Percentiles rank a stretch among this genome's conserved stretches.
Evolutionary conservation across 257 asterid species (phyloP).

Genomic region (Solanum chaucha): DNA sequence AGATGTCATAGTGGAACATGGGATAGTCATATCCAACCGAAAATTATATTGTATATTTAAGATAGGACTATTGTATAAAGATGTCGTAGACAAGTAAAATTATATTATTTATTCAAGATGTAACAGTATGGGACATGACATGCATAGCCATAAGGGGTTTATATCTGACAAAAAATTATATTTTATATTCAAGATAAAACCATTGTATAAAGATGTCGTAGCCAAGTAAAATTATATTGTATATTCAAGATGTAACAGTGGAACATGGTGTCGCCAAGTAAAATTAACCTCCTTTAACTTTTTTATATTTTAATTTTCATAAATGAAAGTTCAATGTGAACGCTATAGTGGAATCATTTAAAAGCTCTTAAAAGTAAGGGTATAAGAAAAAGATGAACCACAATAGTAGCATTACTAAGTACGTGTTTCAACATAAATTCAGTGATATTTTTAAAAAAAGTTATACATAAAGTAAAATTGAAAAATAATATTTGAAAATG

Average conservation of each 20-base stretch:
- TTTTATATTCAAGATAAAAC: too few species aligned
- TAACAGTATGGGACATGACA: neutral
- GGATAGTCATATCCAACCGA: too few species aligned
- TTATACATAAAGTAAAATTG: neutral
- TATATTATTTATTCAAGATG: too few species aligned
- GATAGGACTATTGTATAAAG: neutral
- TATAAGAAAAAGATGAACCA: neutral
- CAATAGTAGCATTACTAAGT: neutral
- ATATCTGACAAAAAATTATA: too few species aligned
- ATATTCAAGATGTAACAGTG: too few species aligned
- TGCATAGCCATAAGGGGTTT: neutral
- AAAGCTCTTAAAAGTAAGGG: neutral
- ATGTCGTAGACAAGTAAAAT: neutral
- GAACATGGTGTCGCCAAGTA: neutral
- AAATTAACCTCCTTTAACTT: neutral
- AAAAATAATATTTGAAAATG: neutral
- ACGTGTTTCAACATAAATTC: neutral
- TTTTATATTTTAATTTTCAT: too few species aligned
- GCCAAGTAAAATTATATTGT: too few species aligned
- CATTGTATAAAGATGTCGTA: too few species aligned
- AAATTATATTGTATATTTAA: neutral
- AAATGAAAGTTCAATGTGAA: neutral
- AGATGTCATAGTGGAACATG: neutral
- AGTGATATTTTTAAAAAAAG: neutral
- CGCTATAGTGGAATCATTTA: neutral